Evolutionary conservation across 73 alveolate species (phyloP).

Genomic region (Paramecium octaurelia): DNA sequence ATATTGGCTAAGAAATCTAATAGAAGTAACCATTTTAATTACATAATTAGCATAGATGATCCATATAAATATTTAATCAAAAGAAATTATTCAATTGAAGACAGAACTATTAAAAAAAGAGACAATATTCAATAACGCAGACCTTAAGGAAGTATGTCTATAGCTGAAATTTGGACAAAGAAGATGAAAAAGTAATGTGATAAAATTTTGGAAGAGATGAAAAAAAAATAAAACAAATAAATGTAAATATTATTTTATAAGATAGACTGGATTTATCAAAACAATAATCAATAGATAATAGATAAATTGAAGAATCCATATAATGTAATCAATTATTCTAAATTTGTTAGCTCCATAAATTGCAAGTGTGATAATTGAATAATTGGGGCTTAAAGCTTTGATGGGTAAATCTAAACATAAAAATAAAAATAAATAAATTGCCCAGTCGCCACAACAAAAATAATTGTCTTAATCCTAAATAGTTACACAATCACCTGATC

Average conservation of each 20-base stretch:
- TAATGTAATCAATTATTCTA: neutral
- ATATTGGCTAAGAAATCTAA: conserved; percentile 1
- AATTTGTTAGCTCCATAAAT: neutral
- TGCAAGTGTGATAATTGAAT: neutral
- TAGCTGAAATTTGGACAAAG: conserved; percentile 28
- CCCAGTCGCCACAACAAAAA: neutral
- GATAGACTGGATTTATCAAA: neutral
- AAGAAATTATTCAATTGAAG: neutral
- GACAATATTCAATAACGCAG: neutral
- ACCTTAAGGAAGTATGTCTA: conserved; percentile 6
- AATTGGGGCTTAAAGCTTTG: neutral
- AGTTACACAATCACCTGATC: neutral
- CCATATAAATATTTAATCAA: neutral
- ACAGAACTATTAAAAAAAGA: neutral
- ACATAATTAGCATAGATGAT: neutral
- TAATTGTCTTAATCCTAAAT: neutral
- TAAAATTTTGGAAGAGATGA: conserved; percentile 4
- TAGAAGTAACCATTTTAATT: neutral
- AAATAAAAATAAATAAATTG: neutral
- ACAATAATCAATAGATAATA: neutral
- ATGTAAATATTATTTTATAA: neutral
- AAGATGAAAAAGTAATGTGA: conserved; percentile 14
- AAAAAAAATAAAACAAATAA: neutral
- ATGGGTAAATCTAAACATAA: neutral
- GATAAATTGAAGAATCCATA: neutral